Base-by-base conservation (phyloP, 257 asterid genomes). In the Oldenlandia corymbosa region DNA sequence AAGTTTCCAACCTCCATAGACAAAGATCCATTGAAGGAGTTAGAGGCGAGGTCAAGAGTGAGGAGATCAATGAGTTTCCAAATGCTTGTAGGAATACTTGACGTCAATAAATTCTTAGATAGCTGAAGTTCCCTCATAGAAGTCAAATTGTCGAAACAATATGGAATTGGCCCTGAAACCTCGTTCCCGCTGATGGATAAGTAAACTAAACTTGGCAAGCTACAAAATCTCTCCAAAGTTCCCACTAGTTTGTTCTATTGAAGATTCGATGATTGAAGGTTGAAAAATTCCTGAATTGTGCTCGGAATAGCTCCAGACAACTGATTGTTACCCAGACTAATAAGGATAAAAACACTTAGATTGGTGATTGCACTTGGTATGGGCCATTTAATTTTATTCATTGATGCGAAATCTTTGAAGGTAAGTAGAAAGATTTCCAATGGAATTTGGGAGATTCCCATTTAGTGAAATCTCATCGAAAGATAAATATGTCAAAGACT, bases 161-260 rank as follows among this genome's bases (percentile, higher is more conserved):
- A 67, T 0, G 81, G 81, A 24, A 82, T 46, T 18, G 56, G 31
- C 5, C 80, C 78, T 0, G 49, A 34, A 50, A 73, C 26, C 26
- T 47, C 12, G 48, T 75, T 83, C 8, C 12, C 5, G 10, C 36
- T 5, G 46, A 75, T 10, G 45, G 21, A 0, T 8, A 81, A 9
- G 0, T 3, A 30, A 11, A 27, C 62, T 41, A 83, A 24, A 1
- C 11, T 60, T 12, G 17, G 69, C 42, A 75, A 13, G 2, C 17
- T 7, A 24, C 80, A 80, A 13, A 80, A 24, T 3, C 0, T 31
- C 0, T 56, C 61, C 17, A 57, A 0, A 9, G 1, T 57, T 12
- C 47, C 46, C 0, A 13, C 5, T 1, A 83, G 20, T 10, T 32
- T 28, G 55, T 80, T 83, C 3, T 2, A 2, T 0, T 2, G 2